These are phyloP conservation scores for Scutellaria galericulata DNA, from an alignment of 257 asterid species.

Conservation along the genomic window DNA sequence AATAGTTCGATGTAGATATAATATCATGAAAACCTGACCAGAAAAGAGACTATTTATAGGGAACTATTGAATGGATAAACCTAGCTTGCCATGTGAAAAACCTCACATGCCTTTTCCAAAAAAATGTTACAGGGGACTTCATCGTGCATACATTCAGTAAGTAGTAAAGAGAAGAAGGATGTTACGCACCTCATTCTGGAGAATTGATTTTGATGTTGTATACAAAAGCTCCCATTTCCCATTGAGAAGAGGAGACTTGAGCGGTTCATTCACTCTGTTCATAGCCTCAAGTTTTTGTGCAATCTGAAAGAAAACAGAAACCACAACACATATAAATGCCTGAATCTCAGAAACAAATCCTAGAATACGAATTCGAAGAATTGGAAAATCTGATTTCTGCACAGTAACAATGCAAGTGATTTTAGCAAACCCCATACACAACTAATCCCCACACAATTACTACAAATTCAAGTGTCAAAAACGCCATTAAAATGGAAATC, in stretches of 20 bases:
- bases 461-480: neutral
- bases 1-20: neutral
- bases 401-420: too few relatives aligned
- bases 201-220: conserved; percentile 61
- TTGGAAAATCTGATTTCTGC: too few relatives aligned
- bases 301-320: conserved; percentile 39
- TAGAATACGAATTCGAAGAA: neutral
- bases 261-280: conserved; percentile 63
- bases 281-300: conserved; percentile 61
- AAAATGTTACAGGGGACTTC: too few relatives aligned
- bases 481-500: neutral
- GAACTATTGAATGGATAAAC: too few relatives aligned
- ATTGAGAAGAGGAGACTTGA: conserved; percentile 57
- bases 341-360: neutral
- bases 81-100: too few relatives aligned
- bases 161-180: neutral
- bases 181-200: conserved; percentile 48
- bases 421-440: too few relatives aligned
- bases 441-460: neutral
- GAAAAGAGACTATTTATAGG: neutral
- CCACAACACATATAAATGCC: neutral
- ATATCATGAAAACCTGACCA: neutral
- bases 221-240: conserved; percentile 81
- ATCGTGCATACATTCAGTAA: too few relatives aligned
- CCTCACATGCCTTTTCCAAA: too few relatives aligned